phyloP scores from a whole-genome alignment of 371 early-diverging fungal species.

The Mucor plumbeus region DNA sequence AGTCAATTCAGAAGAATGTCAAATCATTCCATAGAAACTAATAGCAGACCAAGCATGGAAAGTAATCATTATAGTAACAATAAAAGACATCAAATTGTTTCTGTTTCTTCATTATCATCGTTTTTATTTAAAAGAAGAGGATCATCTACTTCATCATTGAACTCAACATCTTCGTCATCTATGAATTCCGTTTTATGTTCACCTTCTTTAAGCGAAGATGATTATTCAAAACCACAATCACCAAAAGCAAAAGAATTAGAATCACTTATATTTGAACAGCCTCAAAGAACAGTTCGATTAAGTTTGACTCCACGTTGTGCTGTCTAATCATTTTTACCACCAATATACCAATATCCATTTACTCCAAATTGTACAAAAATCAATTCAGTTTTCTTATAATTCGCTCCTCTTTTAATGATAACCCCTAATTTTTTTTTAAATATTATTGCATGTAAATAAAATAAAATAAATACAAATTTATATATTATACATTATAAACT shows the following conservation, averaged over 20 bases:
- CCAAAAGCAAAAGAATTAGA: conserved; percentile 37
- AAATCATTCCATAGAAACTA: not conserved
- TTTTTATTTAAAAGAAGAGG: conserved; percentile 28
- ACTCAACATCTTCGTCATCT: not conserved
- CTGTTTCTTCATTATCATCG: conserved; percentile 15
- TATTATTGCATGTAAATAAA: conserved; percentile 8
- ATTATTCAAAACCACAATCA: conserved; percentile 2
- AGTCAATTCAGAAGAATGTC: conserved; percentile 29
- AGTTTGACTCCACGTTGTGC: conserved; percentile 36
- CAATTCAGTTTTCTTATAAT: no score
- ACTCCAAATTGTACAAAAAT: not conserved
- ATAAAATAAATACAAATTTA: not conserved
- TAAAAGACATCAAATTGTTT: conserved; percentile 16
- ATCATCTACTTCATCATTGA: conserved; percentile 13
- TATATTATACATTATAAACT: not conserved
- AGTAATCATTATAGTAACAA: conserved; percentile 1
- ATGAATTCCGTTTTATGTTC: not conserved
- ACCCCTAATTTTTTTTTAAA: not conserved
- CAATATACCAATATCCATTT: not conserved
- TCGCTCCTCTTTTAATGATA: not conserved
- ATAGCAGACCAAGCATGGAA: conserved; percentile 4
- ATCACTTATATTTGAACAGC: conserved; percentile 35
- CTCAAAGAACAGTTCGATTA: conserved; percentile 33
- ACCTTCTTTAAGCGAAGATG: not conserved
- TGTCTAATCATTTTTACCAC: conserved; percentile 1